These are phyloP conservation scores for Candida hispaniensis DNA, from an alignment of 805 yeast genomes.

Conservation along the genomic window DNA sequence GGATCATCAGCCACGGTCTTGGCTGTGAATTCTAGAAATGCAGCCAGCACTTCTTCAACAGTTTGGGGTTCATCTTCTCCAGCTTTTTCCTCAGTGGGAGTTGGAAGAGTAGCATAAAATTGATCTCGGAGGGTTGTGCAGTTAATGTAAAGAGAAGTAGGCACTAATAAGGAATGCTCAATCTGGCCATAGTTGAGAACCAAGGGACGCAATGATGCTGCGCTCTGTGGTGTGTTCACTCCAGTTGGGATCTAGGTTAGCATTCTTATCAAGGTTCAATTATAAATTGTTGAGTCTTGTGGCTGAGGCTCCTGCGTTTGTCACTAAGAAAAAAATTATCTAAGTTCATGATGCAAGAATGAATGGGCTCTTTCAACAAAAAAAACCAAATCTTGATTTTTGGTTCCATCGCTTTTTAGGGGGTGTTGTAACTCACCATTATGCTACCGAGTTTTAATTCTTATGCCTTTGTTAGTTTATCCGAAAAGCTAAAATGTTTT, in stretches of 20 bases:
- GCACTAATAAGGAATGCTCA: slow-evolving; percentile 81
- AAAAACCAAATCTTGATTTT: too few species aligned
- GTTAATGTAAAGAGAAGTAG: slow-evolving; percentile 65
- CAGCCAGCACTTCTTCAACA: slow-evolving; percentile 72
- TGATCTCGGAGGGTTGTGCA: slow-evolving; percentile 83
- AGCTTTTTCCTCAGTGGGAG: slow-evolving; percentile 74
- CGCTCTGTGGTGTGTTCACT: slow-evolving; percentile 34
- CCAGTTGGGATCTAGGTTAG: slow-evolving; percentile 29
- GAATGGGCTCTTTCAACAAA: too few species aligned
- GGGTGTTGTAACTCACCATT: too few species aligned
- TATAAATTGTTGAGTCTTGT: too few species aligned
- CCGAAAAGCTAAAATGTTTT: too few species aligned
- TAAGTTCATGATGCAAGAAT: too few species aligned
- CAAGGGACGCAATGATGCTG: slow-evolving; percentile 63
- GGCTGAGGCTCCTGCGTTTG: too few species aligned
- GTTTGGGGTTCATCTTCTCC: slow-evolving; percentile 82
- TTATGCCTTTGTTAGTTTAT: too few species aligned
- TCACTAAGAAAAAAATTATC: too few species aligned
- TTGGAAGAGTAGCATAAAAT: slow-evolving; percentile 60
- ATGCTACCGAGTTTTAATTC: too few species aligned
- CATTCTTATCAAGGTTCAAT: too few species aligned
- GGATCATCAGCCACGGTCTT: slow-evolving; percentile 30
- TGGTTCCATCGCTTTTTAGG: too few species aligned
- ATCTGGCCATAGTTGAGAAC: slow-evolving; percentile 74
- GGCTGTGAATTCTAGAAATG: slow-evolving; percentile 56